A percentile compares a stretch with the other conserved stretches of the same genome.
Evolutionary conservation across 2,329 filamentous ascomycete species (phyloP).

Genomic region (Byssothecium circinans): DNA sequence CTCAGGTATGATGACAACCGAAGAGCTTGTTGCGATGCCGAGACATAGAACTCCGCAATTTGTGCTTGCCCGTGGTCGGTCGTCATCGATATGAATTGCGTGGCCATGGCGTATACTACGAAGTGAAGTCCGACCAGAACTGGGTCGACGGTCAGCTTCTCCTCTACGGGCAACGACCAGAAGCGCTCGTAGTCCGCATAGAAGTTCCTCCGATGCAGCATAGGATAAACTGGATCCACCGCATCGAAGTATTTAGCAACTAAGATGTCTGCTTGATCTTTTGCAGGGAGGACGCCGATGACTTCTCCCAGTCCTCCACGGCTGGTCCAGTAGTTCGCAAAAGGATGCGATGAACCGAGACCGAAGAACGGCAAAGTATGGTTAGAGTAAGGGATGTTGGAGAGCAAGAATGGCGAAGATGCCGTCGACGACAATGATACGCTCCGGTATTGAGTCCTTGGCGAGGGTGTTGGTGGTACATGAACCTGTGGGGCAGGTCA

Average conservation of each 20-base stretch:
- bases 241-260: constrained; percentile 56
- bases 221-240: constrained; percentile 81
- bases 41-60: constrained; percentile 80
- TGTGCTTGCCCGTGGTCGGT: constrained; percentile 67
- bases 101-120: constrained; percentile 75
- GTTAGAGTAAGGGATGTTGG: constrained; percentile 71
- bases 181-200: constrained; percentile 79
- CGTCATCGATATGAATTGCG: constrained; percentile 68
- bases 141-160: constrained; percentile 65
- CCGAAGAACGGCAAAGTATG: constrained; percentile 77
- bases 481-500: constrained; percentile 17
- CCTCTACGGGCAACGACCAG: constrained; percentile 63
- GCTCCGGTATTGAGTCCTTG: constrained; percentile 35
- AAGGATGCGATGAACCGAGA: constrained; percentile 76
- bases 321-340: constrained; percentile 84
- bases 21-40: constrained; percentile 75
- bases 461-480: constrained; percentile 32
- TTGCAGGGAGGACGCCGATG: constrained; percentile 73
- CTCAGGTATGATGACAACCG: constrained; percentile 77
- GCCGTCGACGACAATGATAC: constrained; percentile 42
- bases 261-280: constrained; percentile 73
- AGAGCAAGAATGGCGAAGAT: constrained; percentile 61
- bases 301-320: constrained; percentile 75
- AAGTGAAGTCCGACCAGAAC: constrained; percentile 73
- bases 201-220: constrained; percentile 74